A percentile compares a stretch with the other conserved stretches of the same genome.
These are phyloP conservation scores for Diospyros kaki DNA, from an alignment of 148 eudicot species.

Conservation along the genomic window DNA sequence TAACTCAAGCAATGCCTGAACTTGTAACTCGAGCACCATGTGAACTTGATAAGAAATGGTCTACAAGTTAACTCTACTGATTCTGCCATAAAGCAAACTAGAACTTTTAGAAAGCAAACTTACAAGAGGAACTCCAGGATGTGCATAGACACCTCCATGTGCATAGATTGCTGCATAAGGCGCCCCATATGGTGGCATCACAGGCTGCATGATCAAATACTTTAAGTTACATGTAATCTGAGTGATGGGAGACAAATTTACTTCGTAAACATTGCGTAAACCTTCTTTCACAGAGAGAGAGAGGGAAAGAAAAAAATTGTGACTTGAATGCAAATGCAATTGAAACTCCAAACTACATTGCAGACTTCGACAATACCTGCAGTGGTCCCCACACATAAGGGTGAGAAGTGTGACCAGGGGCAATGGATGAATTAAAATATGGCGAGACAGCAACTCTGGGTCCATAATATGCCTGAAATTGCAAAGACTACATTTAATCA, in stretches of 20 bases:
- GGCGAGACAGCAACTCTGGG: constrained; percentile 81
- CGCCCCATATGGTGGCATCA: constrained; percentile 91
- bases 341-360: not conserved
- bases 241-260: not conserved
- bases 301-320: too few relatives aligned
- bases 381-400: constrained; percentile 97
- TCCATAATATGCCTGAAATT: constrained; percentile 83
- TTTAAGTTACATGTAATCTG: not conserved
- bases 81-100: not conserved
- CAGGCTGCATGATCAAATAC: constrained; percentile 42
- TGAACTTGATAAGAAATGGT: not conserved
- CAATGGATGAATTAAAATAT: constrained; percentile 67
- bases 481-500: constrained; percentile 2
- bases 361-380: constrained; percentile 45
- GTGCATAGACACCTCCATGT: constrained; percentile 91
- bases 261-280: too few relatives aligned
- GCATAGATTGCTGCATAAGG: constrained; percentile 92
- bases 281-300: too few relatives aligned
- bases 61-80: not conserved
- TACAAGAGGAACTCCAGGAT: constrained; percentile 79
- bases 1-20: not conserved
- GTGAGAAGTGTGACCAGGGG: constrained; percentile 72
- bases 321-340: not conserved
- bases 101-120: constrained; percentile 19
- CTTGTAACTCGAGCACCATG: not conserved